Base-by-base conservation (phyloP, 352 stramenopile species). In the Phytophthora vignae region DNA sequence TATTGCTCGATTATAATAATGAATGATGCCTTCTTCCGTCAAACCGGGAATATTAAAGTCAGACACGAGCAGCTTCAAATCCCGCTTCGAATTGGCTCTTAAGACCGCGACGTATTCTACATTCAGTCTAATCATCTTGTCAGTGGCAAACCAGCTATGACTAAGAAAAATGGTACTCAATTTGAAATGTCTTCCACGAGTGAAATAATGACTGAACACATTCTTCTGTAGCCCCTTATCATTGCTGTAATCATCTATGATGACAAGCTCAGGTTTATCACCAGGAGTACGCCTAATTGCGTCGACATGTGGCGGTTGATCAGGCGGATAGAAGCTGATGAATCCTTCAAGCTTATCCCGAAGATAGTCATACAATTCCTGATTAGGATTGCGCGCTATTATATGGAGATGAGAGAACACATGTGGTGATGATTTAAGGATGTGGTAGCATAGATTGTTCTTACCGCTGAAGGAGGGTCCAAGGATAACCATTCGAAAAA, bases 111-210 rank as follows among this genome's bases (percentile, higher is more conserved):
- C 50, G 25, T 56, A 56, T 38, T 56, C 50, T 21, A 21, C 19
- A 56, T 56, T 56, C 9, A 56, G n/a, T 56, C 50, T 33, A n/a
- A 56, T 56, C 50, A 56, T 56, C 21, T 56, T 56, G 15, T 56
- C 50, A 1, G 50, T 56, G 8, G 22, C 50, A 36, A 56, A 56
- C 21, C 25, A 56, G 22, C 22, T 38, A 9, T 56, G 50, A 9
- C 50, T 56, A 19, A 56, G 50, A 9, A 56, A 56, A 19, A 56
- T 56, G 22, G 50, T 56, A 14, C 21, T 38, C 17, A 50, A 15
- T 11, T 22, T 17, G 36, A 42, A 42, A 15, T 42, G 36, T 4
- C 36, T 5, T 5, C 36, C 36, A 11, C 36, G 3, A 15, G 36
- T 42, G 9, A 42, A 42, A 15, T 42, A 42, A 42, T 42, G 36